phyloP scores from a whole-genome alignment of 2,329 filamentous ascomycete species.

The Exophiala lecanii-corni region DNA sequence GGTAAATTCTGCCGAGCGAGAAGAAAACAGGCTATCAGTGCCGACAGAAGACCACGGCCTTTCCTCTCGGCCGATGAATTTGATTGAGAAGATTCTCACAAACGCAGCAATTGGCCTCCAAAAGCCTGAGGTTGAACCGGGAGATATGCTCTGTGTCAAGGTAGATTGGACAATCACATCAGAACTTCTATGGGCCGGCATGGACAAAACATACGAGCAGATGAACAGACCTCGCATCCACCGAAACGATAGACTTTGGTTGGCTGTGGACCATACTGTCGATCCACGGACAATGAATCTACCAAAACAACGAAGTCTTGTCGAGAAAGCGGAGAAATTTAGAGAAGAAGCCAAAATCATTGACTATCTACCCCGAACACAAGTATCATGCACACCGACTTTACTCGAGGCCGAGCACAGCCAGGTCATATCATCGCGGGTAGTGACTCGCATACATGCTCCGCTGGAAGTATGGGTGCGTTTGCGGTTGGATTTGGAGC shows the following conservation, averaged over 20 bases:
- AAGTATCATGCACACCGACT: conserved; percentile 48
- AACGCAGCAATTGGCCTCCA: conserved; percentile 33
- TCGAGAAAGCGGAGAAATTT: conserved; percentile 32
- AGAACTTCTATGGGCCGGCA: conserved; percentile 40
- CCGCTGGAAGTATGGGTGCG: conserved; percentile 38
- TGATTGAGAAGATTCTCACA: conserved; percentile 45
- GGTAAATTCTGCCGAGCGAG: not conserved
- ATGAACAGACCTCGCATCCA: conserved; percentile 41
- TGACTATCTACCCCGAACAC: conserved; percentile 41
- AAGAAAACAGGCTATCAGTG: not conserved
- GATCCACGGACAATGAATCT: conserved; percentile 40
- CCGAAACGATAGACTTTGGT: conserved; percentile 49
- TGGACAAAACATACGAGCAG: conserved; percentile 38
- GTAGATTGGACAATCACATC: conserved; percentile 46
- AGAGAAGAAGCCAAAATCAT: conserved; percentile 29
- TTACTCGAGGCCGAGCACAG: conserved; percentile 40
- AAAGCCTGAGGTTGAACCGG: conserved; percentile 34
- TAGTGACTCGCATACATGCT: conserved; percentile 47
- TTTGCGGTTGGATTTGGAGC: conserved; percentile 44
- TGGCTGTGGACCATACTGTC: conserved; percentile 47
- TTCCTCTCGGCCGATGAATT: not conserved
- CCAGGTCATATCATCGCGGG: conserved; percentile 43
- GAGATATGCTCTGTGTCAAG: conserved; percentile 38
- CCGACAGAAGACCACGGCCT: too few relatives aligned
- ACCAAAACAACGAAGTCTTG: conserved; percentile 34